These are phyloP conservation scores for Inonotus hispidus DNA, from an alignment of 1,284 basidiomycete genomes.

Conservation along the genomic window DNA sequence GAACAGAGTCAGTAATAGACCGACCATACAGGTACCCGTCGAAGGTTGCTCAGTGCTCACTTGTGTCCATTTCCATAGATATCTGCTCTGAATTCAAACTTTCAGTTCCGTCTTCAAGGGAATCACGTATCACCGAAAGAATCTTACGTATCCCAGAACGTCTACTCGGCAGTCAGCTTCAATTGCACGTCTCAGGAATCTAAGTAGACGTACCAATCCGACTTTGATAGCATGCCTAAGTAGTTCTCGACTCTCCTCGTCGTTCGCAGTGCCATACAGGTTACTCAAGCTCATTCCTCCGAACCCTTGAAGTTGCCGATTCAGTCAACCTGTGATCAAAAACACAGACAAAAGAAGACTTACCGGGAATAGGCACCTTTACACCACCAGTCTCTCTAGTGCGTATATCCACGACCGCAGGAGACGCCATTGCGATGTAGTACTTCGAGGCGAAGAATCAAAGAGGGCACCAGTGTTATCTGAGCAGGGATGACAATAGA, in stretches of 20 bases:
- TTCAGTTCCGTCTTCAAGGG: not conserved
- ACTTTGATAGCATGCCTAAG: slow-evolving; percentile 19
- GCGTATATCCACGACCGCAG: slow-evolving; percentile 10
- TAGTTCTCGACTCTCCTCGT: slow-evolving; percentile 18
- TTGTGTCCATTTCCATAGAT: slow-evolving; percentile 20
- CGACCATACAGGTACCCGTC: not conserved
- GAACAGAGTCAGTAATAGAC: not conserved
- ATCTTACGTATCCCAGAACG: slow-evolving; percentile 20
- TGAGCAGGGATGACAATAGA: not conserved
- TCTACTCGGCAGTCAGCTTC: not conserved
- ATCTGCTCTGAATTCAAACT: slow-evolving; percentile 14
- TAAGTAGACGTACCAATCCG: not conserved
- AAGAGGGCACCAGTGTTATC: not conserved
- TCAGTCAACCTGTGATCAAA: not conserved
- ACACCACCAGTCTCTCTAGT: slow-evolving; percentile 8
- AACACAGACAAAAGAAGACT: not conserved
- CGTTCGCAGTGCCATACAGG: slow-evolving; percentile 17
- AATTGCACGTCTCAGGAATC: not conserved
- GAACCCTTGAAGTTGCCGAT: slow-evolving; percentile 11
- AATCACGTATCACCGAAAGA: not conserved
- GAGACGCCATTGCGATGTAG: not conserved
- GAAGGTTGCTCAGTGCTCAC: slow-evolving; percentile 12
- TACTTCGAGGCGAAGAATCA: not conserved
- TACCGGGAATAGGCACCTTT: slow-evolving; percentile 15
- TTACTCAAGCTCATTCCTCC: slow-evolving; percentile 19